Base-by-base conservation (phyloP, 2,329 filamentous ascomycete genomes). In the Rutstroemia sydowiana region DNA sequence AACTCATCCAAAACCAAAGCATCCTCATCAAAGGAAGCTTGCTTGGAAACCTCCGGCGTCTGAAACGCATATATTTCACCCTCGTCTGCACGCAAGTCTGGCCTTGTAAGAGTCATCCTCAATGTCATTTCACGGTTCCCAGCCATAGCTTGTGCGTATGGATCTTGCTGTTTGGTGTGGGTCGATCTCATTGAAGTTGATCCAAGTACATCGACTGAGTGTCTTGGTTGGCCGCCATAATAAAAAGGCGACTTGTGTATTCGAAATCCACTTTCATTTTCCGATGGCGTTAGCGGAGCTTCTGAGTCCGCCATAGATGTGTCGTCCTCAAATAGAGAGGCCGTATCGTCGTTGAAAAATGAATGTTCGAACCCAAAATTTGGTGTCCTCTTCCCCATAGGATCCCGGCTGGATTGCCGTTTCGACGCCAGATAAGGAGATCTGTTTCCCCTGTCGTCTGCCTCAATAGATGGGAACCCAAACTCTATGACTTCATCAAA, bases 401-500 rank as follows among this genome's bases (percentile, higher is more conserved):
- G 45, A 5, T 69, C 63, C 13, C 52, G 39, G 10, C 31, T n/a
- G n/a, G n/a, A 46, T 14, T 16, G 14, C n/a, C 26, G 11, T 34
- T 45, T 60, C 23, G 62, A 63, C 10, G 42, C 20, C n/a, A 57
- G 53, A 28, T 44, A 55, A 5, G 58, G 57, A 10, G 57, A 51
- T 44, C 54, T 62, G 34, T 64, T 58, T 13, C 70, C 68, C 8
- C 66, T 65, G 20, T 67, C 59, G 18, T 70, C 57, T 7, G 62
- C 69, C 31, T 81, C 76, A 32, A 74, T 73, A 0, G 84, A 82
- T 0, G 90, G 89, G 62, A 96, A 97, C 0, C 92, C 92, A 68
- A 95, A 96, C 66, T 95, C 88, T 48, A 97, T 80, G 1, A 88
- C 90, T 69, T 97, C 92, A 65, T 97, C 92, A 61, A 97, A 97